Evolutionary conservation across 2,329 filamentous ascomycete species (phyloP).

Genomic region (Colletotrichum cuscutae): DNA sequence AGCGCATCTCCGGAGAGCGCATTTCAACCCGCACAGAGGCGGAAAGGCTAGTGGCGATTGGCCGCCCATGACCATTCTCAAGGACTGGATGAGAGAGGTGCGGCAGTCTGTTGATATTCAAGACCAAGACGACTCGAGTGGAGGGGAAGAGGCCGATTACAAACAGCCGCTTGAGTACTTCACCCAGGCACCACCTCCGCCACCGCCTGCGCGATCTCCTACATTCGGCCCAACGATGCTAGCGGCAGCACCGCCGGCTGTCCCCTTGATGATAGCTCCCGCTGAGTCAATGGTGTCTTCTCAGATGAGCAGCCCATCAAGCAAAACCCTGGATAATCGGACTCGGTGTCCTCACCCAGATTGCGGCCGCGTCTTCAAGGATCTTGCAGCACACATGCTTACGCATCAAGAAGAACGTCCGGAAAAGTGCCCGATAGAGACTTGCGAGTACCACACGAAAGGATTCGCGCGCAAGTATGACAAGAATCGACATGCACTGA

Average conservation of each 20-base stretch:
- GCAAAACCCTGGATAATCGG: constrained; percentile 51
- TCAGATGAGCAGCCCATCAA: constrained; percentile 42
- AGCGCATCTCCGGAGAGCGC: constrained; percentile 66
- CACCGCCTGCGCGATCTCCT: constrained; percentile 21
- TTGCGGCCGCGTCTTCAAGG: constrained; percentile 70
- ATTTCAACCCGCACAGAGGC: constrained; percentile 66
- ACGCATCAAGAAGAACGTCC: constrained; percentile 94
- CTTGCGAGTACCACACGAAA: constrained; percentile 93
- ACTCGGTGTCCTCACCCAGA: constrained; percentile 66
- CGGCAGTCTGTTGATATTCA: constrained; percentile 59
- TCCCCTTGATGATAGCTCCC: constrained; percentile 14
- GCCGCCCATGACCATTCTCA: constrained; percentile 67
- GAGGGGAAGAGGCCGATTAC: constrained; percentile 55
- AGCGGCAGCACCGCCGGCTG: constrained; percentile 12
- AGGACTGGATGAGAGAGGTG: constrained; percentile 71
- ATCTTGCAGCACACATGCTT: constrained; percentile 88
- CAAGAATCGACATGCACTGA: constrained; percentile 95
- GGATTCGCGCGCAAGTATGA: constrained; percentile 98
- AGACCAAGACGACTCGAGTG: constrained; percentile 59
- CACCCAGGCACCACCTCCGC: constrained; percentile 21
- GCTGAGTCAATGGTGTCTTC: constrained; percentile 15
- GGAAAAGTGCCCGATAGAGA: constrained; percentile 94
- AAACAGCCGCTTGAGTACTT: constrained; percentile 31
- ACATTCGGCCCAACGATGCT: constrained; percentile 18
- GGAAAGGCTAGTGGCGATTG: constrained; percentile 69